Evolutionary conservation across 169 alveolate species (phyloP), one percentile per base, ranked within the genome.

Genomic region (Blepharisma undulans): DNA sequence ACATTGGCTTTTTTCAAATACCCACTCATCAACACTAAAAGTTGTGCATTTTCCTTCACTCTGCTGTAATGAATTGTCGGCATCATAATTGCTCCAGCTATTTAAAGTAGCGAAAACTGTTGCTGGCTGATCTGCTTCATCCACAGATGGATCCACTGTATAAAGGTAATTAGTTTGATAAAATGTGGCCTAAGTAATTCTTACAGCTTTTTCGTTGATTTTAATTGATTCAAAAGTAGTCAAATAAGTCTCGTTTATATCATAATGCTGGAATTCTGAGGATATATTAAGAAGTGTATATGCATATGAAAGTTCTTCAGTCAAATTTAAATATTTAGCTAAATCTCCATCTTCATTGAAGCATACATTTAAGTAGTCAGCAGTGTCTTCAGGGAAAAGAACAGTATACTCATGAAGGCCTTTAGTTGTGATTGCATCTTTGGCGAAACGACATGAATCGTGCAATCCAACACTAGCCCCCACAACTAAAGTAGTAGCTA

Each of bases 311-410:
- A 48, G 66, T 18, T 48, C 66, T 72, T 72, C 80, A 25, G 80
- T 72, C 29, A 72, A 29, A 72, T 72, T 72, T 78, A 78, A 22
- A 25, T 78, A 32, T 21, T 29, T 78, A 14, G 29, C 34, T 25
- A 78, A 29, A 14, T 78, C 86, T 21, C 86, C 86, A 32, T 32
- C 60, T 78, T 78, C 86, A 78, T 78, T 78, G 8, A 78, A 32
- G 34, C 86, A 78, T 14, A 32, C 86, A 78, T 78, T 78, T 34
- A 78, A 27, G 30, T 78, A 78, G 12, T 78, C 86, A 7, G 34
- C 29, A 32, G 34, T 78, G 18, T 78, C 34, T 21, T 32, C 60
- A 12, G 86, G 86, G 29, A 78, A 21, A 27, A 78, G 29, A 1
- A 29, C 86, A 7, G 34, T 32, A 32, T 78, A 78, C 27, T 78